Conservation (phyloP, 2,329 filamentous ascomycete genomes). For the Gremmenia infestans region DNA sequence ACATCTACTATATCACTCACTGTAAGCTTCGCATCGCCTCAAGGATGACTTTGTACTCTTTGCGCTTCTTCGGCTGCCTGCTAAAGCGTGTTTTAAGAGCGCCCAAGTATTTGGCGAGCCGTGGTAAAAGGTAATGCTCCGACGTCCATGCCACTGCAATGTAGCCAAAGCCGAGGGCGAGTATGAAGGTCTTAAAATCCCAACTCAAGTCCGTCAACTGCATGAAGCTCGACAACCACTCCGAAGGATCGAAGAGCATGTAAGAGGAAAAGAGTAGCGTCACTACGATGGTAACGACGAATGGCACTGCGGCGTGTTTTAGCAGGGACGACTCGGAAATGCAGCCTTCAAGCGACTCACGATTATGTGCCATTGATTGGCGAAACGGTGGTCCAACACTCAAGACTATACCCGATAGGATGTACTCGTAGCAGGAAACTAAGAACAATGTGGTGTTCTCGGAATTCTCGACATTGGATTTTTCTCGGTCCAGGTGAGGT, state of each 20-base stretch:
- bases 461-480: slow-evolving; percentile 84
- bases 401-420: slow-evolving; percentile 80
- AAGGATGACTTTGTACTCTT: slow-evolving; percentile 78
- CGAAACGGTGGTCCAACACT: slow-evolving; percentile 90
- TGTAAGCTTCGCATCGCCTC: slow-evolving; percentile 52
- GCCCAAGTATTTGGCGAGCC: slow-evolving; percentile 64
- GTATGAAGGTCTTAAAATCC: slow-evolving; percentile 67
- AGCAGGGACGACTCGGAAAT: neutral
- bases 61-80: slow-evolving; percentile 67
- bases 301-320: slow-evolving; percentile 57
- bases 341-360: slow-evolving; percentile 43
- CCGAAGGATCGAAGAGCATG: slow-evolving; percentile 72
- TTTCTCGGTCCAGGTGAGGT: slow-evolving; percentile 68
- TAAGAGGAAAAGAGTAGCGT: slow-evolving; percentile 66
- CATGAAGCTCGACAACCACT: slow-evolving; percentile 70
- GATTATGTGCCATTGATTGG: slow-evolving; percentile 72
- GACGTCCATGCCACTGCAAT: slow-evolving; percentile 64
- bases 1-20: slow-evolving; percentile 14
- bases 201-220: slow-evolving; percentile 73
- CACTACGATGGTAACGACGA: slow-evolving; percentile 69
- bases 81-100: slow-evolving; percentile 52
- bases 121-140: slow-evolving; percentile 67
- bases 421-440: slow-evolving; percentile 91
- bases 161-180: slow-evolving; percentile 65
- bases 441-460: slow-evolving; percentile 91